These are phyloP conservation scores for Strobilomyces echinocephalus DNA, from an alignment of 768 basidiomycete genomes.

Conservation along the genomic window DNA sequence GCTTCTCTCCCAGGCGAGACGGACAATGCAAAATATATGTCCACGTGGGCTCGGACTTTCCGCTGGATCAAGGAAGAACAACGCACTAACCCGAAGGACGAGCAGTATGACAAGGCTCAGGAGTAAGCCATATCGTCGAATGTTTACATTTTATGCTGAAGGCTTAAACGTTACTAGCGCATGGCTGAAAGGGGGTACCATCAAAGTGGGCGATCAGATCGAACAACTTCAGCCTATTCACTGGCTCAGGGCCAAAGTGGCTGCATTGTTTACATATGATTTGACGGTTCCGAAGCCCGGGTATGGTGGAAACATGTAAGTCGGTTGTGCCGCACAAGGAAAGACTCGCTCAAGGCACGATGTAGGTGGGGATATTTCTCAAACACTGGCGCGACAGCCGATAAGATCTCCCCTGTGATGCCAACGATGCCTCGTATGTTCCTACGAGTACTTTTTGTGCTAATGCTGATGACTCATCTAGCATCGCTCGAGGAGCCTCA, in stretches of 20 bases:
- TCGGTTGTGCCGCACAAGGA: not conserved
- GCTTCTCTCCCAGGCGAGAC: not conserved
- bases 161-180: not conserved
- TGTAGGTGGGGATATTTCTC: constrained; percentile 19
- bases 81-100: not conserved
- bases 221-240: not conserved
- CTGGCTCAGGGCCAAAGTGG: constrained; percentile 16
- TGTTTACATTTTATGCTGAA: not conserved
- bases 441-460: not conserved
- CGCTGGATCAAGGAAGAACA: constrained; percentile 7
- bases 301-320: constrained; percentile 17
- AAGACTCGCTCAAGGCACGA: not conserved
- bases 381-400: not conserved
- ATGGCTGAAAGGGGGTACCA: not conserved
- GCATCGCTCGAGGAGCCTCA: constrained; percentile 20
- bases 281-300: constrained; percentile 3
- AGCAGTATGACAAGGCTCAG: constrained; percentile 8
- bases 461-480: not conserved
- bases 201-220: not conserved
- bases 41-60: constrained; percentile 10
- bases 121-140: constrained; percentile 3
- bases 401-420: not conserved
- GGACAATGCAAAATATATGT: not conserved
- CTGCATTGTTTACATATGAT: constrained; percentile 15
- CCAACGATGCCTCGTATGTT: constrained; percentile 1